Evolutionary conservation across 345 rosid species (phyloP), one percentile per base, ranked within the genome.

Genomic region (Combretum micranthum): DNA sequence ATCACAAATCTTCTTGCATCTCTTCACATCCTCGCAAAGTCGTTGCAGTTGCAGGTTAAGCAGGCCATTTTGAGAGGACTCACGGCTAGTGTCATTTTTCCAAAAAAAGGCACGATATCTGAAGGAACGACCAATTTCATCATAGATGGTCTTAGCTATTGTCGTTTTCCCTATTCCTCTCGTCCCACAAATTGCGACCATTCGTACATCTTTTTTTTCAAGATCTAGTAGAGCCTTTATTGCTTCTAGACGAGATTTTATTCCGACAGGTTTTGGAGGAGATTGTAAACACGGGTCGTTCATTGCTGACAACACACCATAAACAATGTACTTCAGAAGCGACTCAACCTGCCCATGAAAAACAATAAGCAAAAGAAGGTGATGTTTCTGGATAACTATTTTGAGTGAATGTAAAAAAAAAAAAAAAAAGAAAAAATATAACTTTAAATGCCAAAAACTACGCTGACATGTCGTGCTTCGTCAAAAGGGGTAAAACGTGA

Each of bases 91-190:
- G 60, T 71, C 73, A 57, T 74, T 74, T 13, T 19, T 53, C 12
- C n/a, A n/a, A n/a, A 74, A 46, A 13, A 82, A 70, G 66, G 51
- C 53, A 18, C 55, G 55, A 45, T 58, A 61, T 2, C 80, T 71
- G 47, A 79, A 84, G 13, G 62, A 0, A 6, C 2, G n/a, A 5
- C 52, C 57, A 20, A 71, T 55, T 20, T 22, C 5, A 48, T 70
- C 59, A 32, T 56, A 73, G 9, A 73, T 43, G 44, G 55, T 62
- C 43, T 58, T 53, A 12, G 91, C 80, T 1, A 80, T 50, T 47
- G 39, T 32, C 39, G 39, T 32, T 32, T 32, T 32, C 39, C 39
- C 39, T 32, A 32, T 32, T 32, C 39, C 68, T 37, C 61, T 61
- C 2, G 21, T 4, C 52, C 70, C 59, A 10, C 59, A 59, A 15